A percentile compares a stretch with the other conserved stretches of the same genome.
These are phyloP conservation scores for Debaryomyces robertsiae DNA, from an alignment of 1,139 yeast species.

Conservation along the genomic window DNA sequence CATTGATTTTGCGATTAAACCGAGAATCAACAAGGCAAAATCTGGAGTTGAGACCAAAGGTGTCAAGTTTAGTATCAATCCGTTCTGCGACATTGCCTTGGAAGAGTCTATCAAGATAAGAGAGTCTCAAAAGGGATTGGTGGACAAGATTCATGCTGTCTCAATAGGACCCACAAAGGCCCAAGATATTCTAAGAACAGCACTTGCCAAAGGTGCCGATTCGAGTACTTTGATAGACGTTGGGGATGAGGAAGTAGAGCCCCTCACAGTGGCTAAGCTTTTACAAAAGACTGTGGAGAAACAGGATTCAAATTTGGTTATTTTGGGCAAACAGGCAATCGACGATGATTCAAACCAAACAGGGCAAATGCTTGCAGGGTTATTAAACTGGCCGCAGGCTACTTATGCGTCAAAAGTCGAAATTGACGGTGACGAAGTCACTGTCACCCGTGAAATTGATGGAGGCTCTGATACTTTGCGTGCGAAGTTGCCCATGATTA, in stretches of 20 bases:
- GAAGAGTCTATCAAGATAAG: slow-evolving; percentile 88
- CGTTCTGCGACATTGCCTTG: slow-evolving; percentile 94
- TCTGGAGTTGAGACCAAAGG: slow-evolving; percentile 90
- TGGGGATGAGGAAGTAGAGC: slow-evolving; percentile 76
- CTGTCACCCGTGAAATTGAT: slow-evolving; percentile 89
- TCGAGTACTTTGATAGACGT: slow-evolving; percentile 79
- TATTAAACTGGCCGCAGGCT: slow-evolving; percentile 96
- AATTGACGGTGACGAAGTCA: slow-evolving; percentile 59
- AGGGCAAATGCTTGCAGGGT: slow-evolving; percentile 96
- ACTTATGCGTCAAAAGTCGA: slow-evolving; percentile 92
- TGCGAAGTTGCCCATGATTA: slow-evolving; percentile 78
- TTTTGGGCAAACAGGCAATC: slow-evolving; percentile 94
- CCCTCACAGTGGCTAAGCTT: slow-evolving; percentile 87
- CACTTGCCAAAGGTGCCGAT: slow-evolving; percentile 94
- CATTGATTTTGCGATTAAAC: slow-evolving; percentile 90
- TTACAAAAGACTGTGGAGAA: slow-evolving; percentile 72
- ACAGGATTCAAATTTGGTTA: slow-evolving; percentile 72
- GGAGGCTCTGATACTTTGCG: slow-evolving; percentile 88
- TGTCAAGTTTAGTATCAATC: slow-evolving; percentile 90
- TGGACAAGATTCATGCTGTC: slow-evolving; percentile 86
- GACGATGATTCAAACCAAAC: slow-evolving; percentile 95
- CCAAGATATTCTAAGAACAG: slow-evolving; percentile 84
- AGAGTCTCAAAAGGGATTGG: slow-evolving; percentile 68
- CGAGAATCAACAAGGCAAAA: slow-evolving; percentile 84
- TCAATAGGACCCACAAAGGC: slow-evolving; percentile 88